phyloP scores from a whole-genome alignment of 2,329 filamentous ascomycete species.

The Exophiala sideris region DNA sequence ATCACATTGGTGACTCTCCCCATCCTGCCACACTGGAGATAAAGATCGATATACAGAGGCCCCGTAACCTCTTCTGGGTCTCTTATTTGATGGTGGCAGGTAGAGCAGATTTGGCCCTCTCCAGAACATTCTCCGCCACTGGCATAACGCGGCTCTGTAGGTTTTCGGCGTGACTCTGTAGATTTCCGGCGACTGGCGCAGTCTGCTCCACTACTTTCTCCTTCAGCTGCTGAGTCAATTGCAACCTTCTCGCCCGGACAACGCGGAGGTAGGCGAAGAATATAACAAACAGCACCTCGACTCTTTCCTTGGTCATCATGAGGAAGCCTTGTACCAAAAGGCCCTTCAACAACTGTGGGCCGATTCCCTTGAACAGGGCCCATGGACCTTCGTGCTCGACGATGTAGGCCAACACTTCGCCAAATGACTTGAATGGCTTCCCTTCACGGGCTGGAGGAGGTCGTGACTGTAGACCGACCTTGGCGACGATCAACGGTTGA shows the following conservation, averaged over 20 bases:
- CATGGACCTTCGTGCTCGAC: slow-evolving; percentile 77
- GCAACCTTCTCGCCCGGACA: slow-evolving; percentile 66
- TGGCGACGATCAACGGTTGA: slow-evolving; percentile 94
- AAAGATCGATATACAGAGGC: not conserved
- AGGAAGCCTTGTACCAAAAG: slow-evolving; percentile 89
- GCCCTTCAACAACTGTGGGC: slow-evolving; percentile 88
- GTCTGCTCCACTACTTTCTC: slow-evolving; percentile 34
- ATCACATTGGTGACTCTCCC: no score
- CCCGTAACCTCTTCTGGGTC: not conserved
- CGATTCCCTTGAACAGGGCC: slow-evolving; percentile 95
- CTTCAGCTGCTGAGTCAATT: slow-evolving; percentile 53
- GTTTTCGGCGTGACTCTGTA: slow-evolving; percentile 12
- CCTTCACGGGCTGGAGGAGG: slow-evolving; percentile 80
- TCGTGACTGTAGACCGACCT: slow-evolving; percentile 91
- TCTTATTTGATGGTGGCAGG: slow-evolving; percentile 47
- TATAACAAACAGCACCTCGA: slow-evolving; percentile 83
- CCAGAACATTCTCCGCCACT: slow-evolving; percentile 23
- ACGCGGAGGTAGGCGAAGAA: slow-evolving; percentile 78
- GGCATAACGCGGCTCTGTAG: slow-evolving; percentile 20
- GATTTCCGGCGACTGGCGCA: slow-evolving; percentile 4
- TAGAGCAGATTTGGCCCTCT: slow-evolving; percentile 54
- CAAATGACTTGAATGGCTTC: slow-evolving; percentile 88
- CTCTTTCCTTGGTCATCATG: slow-evolving; percentile 99
- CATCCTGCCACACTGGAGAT: no score
- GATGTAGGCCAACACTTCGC: slow-evolving; percentile 94